Evolutionary conservation across 768 basidiomycete genomes (phyloP).

Genomic region (Dentipellis fragilis): DNA sequence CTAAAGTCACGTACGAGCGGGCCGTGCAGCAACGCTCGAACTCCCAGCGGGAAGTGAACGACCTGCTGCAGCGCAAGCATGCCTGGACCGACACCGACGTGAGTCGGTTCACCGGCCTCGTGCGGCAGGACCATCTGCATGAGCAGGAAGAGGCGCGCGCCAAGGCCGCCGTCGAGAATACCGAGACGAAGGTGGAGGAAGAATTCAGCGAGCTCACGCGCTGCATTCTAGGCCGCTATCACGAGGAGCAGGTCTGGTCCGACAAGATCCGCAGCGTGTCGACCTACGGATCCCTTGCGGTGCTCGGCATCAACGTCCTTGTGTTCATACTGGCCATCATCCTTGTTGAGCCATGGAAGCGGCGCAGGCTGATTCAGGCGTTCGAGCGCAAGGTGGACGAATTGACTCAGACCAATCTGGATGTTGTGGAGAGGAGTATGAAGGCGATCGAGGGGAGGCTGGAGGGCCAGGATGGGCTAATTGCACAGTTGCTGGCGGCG

Average conservation of each 20-base stretch:
- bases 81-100: constrained; percentile 90
- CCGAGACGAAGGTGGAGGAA: constrained; percentile 75
- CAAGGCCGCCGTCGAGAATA: constrained; percentile 54
- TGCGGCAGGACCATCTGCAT: constrained; percentile 80
- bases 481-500: neutral
- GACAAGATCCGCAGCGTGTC: constrained; percentile 96
- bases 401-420: constrained; percentile 33
- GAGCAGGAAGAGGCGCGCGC: constrained; percentile 71
- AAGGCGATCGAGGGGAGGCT: constrained; percentile 1
- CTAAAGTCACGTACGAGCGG: constrained; percentile 68
- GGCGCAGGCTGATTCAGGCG: constrained; percentile 73
- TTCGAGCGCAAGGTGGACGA: constrained; percentile 75
- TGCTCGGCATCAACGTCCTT: constrained; percentile 76
- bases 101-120: constrained; percentile 76
- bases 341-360: constrained; percentile 95
- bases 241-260: constrained; percentile 98
- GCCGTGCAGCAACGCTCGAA: constrained; percentile 74
- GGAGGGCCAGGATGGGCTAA: constrained; percentile 6
- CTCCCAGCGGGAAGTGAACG: constrained; percentile 93
- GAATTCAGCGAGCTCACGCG: constrained; percentile 86
- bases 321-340: constrained; percentile 87
- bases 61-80: constrained; percentile 87
- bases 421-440: constrained; percentile 1
- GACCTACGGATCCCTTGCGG: constrained; percentile 86
- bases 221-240: constrained; percentile 83